Evolutionary conservation across 495 filamentous ascomycete species (phyloP).

Genomic region (Talaromyces wortmannii): DNA sequence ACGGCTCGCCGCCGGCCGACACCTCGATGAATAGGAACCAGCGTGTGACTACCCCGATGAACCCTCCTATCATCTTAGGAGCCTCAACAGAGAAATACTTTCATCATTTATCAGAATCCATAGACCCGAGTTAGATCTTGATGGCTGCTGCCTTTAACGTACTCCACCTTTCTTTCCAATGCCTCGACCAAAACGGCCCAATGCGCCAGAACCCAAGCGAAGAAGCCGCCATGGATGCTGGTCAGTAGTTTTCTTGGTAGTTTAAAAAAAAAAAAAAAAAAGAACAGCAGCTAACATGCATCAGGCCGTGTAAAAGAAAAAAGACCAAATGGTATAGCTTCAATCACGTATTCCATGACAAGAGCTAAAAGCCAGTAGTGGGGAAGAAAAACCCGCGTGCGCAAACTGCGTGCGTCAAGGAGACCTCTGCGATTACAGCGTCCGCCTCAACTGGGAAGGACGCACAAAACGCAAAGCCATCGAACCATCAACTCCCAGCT

Average conservation of each 20-base stretch:
- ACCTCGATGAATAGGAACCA: conserved; percentile 7
- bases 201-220: conserved; percentile 60
- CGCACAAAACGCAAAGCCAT: conserved; percentile 37
- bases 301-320: conserved; percentile 75
- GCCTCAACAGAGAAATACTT: conserved; percentile 6
- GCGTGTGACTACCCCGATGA: conserved; percentile 2
- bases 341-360: neutral
- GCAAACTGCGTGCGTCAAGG: conserved; percentile 70
- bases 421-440: conserved; percentile 79
- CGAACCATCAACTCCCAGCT: conserved; percentile 22
- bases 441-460: conserved; percentile 80
- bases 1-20: neutral
- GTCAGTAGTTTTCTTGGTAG: conserved; percentile 37
- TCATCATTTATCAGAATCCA: neutral
- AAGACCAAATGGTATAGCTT: conserved; percentile 75
- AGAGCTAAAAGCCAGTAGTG: conserved; percentile 24
- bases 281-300: neutral
- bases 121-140: conserved; percentile 2
- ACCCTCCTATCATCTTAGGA: conserved; percentile 6
- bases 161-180: conserved; percentile 22
- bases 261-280: too few relatives aligned
- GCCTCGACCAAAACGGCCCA: conserved; percentile 62
- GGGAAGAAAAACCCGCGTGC: conserved; percentile 74
- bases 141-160: neutral
- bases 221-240: conserved; percentile 82